phyloP scores from a whole-genome alignment of 257 asterid genomes.

The Jacaranda copaia region DNA sequence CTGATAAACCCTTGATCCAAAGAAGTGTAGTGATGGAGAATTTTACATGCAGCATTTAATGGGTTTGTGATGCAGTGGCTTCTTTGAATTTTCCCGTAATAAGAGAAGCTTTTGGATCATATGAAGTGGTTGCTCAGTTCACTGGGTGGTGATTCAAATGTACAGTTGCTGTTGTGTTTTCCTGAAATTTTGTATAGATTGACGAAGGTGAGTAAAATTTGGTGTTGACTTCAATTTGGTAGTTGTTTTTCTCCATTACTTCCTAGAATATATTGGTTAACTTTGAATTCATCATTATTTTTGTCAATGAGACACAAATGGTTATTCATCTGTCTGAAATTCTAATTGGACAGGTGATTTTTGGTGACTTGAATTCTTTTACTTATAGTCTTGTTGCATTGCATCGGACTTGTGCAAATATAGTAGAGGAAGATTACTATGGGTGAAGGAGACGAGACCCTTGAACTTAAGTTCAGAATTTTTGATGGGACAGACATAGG shows the following conservation, averaged over 20 bases:
- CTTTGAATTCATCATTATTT: conserved; percentile 8
- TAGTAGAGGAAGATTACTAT: conserved; percentile 41
- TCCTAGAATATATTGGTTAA: not conserved
- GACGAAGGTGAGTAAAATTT: conserved; percentile 36
- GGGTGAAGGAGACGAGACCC: conserved; percentile 55
- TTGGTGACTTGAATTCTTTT: conserved; percentile 36
- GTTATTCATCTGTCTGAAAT: conserved; percentile 17
- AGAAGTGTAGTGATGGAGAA: conserved; percentile 5
- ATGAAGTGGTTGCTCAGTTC: conserved; percentile 46
- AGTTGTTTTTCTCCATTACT: not conserved
- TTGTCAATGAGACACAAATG: conserved; percentile 10
- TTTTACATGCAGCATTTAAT: not conserved
- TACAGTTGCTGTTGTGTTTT: conserved; percentile 37
- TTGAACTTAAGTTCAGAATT: conserved; percentile 72
- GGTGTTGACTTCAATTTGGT: not conserved
- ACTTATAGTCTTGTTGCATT: conserved; percentile 35
- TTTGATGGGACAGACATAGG: conserved; percentile 77
- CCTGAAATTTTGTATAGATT: conserved; percentile 35
- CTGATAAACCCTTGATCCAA: conserved; percentile 8
- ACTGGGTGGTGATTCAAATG: conserved; percentile 41
- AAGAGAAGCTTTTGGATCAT: conserved; percentile 46
- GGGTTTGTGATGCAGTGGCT: conserved; percentile 38
- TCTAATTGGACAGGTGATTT: conserved; percentile 47
- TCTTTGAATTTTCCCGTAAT: conserved; percentile 36
- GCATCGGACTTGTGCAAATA: conserved; percentile 34